Conservation (phyloP, 352 stramenopile genomes). For the Globisporangium mamillatum region DNA sequence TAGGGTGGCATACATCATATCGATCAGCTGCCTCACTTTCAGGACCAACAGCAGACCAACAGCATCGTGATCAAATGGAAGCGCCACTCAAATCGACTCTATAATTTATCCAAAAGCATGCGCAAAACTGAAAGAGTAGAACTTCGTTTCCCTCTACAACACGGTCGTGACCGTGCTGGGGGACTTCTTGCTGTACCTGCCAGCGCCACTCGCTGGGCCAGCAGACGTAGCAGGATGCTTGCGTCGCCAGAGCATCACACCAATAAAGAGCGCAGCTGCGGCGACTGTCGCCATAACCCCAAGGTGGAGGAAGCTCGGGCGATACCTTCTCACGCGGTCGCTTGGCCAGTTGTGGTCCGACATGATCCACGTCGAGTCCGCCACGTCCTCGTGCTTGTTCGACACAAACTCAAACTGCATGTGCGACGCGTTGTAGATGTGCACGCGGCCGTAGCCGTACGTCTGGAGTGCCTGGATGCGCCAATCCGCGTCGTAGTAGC, state of each 20-base stretch:
- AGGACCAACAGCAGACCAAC: background rate
- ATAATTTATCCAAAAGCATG: background rate
- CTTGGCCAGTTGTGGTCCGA: conserved; percentile 47
- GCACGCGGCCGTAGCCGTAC: conserved; percentile 50
- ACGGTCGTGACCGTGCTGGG: background rate
- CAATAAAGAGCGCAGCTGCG: background rate
- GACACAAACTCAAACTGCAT: conserved; percentile 53
- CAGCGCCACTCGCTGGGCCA: background rate
- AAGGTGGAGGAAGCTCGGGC: background rate
- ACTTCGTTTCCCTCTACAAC: background rate
- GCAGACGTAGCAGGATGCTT: background rate
- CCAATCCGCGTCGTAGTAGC: conserved; percentile 37
- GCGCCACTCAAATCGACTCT: background rate
- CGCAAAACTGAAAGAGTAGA: background rate
- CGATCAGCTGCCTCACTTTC: background rate
- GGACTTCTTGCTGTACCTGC: conserved; percentile 1
- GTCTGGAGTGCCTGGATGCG: conserved; percentile 32
- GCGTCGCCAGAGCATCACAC: conserved; percentile 1
- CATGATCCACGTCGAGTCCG: conserved; percentile 35
- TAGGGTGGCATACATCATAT: too few species aligned
- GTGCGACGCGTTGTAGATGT: conserved; percentile 56
- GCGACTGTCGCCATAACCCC: background rate
- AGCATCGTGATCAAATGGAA: too few species aligned
- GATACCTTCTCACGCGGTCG: conserved; percentile 28
- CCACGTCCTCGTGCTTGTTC: conserved; percentile 16